Evolutionary conservation across 2,329 filamentous ascomycete genomes (phyloP).

Genomic region (Penicillium italicum): DNA sequence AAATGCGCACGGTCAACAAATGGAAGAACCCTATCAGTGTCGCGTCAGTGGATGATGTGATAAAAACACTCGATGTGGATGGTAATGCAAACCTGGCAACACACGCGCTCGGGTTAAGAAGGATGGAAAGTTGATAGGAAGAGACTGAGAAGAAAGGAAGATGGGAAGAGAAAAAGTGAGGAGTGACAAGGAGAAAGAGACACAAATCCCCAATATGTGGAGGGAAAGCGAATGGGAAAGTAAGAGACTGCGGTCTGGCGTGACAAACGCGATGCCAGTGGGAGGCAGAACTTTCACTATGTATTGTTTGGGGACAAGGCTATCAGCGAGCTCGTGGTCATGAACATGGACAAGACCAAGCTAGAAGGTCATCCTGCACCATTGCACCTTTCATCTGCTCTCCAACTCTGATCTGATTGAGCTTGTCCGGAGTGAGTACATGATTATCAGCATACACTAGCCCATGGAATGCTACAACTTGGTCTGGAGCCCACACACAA

Average conservation of each 20-base stretch:
- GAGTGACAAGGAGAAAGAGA: not conserved
- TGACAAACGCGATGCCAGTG: not conserved
- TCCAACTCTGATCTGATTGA: too few species aligned
- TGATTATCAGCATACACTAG: not conserved
- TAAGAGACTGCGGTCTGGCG: not conserved
- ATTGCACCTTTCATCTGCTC: not conserved
- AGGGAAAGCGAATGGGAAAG: not conserved
- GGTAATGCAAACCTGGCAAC: not conserved
- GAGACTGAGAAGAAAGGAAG: not conserved
- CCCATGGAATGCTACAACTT: not conserved
- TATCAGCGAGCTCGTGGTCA: not conserved
- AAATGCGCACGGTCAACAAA: not conserved
- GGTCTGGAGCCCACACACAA: not conserved
- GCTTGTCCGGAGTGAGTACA: not conserved
- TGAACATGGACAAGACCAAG: not conserved
- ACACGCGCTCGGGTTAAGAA: not conserved
- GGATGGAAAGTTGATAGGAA: not conserved
- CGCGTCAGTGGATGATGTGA: not conserved
- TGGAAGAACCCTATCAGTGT: not conserved
- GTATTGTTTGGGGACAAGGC: not conserved
- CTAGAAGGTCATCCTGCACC: not conserved
- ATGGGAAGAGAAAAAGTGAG: not conserved
- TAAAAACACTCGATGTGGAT: not conserved
- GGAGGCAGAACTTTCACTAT: not conserved
- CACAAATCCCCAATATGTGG: not conserved